These are phyloP conservation scores for Sporisorium reilianum DNA, from an alignment of 1,284 basidiomycete species.

Conservation along the genomic window DNA sequence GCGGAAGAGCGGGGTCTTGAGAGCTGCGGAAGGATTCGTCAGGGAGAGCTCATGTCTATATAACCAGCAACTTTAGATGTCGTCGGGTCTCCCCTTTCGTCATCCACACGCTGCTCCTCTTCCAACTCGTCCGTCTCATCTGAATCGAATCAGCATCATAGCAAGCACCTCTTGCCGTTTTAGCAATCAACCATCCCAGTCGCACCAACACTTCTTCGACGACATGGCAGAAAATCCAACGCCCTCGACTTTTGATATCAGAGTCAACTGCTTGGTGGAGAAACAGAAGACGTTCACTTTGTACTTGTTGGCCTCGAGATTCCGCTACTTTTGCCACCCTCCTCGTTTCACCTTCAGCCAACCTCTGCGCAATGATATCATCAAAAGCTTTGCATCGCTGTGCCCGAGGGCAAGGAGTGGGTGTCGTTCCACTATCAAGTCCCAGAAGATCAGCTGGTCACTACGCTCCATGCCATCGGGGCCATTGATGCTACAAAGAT, in stretches of 20 bases:
- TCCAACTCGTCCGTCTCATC: neutral
- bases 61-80: neutral
- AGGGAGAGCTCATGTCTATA: neutral
- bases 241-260: neutral
- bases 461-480: neutral
- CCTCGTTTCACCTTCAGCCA: too few species aligned
- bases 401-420: neutral
- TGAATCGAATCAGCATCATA: neutral
- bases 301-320: neutral
- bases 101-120: neutral
- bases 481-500: neutral
- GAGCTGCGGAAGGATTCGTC: neutral
- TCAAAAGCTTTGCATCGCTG: neutral
- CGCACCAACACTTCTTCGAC: too few species aligned
- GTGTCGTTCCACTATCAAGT: neutral
- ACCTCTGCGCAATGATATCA: too few species aligned
- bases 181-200: too few species aligned
- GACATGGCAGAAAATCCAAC: neutral
- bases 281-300: too few species aligned
- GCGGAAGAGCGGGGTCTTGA: neutral
- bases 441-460: neutral
- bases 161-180: neutral
- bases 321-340: too few species aligned
- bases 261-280: neutral
- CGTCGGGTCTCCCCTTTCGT: neutral